Base-by-base conservation (phyloP, 345 rosid genomes). In the Diplotaxis tenuifolia region DNA sequence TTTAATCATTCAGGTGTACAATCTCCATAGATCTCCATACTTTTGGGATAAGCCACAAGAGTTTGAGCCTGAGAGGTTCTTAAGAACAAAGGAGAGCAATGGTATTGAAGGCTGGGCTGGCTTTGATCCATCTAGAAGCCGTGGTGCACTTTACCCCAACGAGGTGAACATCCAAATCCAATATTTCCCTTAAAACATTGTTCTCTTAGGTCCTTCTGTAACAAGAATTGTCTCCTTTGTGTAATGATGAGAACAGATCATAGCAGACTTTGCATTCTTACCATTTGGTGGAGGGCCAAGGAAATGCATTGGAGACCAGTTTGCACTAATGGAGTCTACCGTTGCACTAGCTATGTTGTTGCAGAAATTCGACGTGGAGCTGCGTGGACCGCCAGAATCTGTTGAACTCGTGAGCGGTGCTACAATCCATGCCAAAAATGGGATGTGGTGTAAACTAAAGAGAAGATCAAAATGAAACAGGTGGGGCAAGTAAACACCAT, bases 81-180 rank as follows among this genome's bases (percentile, higher is more conserved):
- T 82, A 71, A 78, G 80, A 82, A 75, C 55, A 47, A 86, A 73
- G 56, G 78, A 84, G 68, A 84, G 81, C 34, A 80, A 82, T 49
- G 92, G 81, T n/a, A 82, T 91, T 9, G 91, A 91, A 75, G 98
- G 94, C 34, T 93, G 97, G 98, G 81, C 85, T 0, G 98, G 97
- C 70, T 93, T 89, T 9, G 94, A 91, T 80, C 97, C 98, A 20
- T 83, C 88, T 75, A 84, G 98, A 56, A 93, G 92, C 83, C 94
- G 86, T 6, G 97, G 98, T 61, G 96, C 92, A 25, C 79, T 91
- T n/a, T 91, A 93, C 67, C 97, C 96, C 0, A 93, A 91, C 9
- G 97, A 93, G 97, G 97, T 90, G 20, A 68, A 34, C 40, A 4
- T 22, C 64, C 9, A 23, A 66, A 47, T 28, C 28, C 40, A 10